Evolutionary conservation across 2,329 filamentous ascomycete species (phyloP).

Genomic region (Helicocarpus griseus): DNA sequence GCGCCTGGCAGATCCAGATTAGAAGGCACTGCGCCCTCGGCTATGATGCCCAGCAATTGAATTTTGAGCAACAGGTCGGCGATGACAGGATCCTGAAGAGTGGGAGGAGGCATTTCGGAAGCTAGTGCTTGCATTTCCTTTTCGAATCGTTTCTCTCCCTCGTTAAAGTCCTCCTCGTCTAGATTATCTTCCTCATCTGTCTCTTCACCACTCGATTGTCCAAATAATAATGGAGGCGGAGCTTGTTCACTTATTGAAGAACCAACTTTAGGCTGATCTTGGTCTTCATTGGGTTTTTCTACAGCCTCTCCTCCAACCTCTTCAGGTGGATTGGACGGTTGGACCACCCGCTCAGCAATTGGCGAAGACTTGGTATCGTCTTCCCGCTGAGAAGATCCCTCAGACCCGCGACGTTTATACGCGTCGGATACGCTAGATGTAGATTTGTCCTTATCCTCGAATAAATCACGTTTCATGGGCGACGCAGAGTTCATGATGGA

Average conservation of each 20-base stretch:
- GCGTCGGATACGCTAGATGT: background rate
- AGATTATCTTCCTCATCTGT: conserved; percentile 36
- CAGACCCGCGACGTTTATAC: background rate
- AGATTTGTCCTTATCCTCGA: conserved; percentile 20
- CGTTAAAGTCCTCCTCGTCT: conserved; percentile 38
- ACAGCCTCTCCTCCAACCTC: background rate
- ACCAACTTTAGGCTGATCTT: background rate
- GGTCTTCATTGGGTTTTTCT: background rate
- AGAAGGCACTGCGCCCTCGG: conserved; percentile 23
- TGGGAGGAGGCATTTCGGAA: conserved; percentile 32
- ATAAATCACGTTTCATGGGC: conserved; percentile 22
- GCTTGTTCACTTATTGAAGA: conserved; percentile 4
- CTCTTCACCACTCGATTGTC: conserved; percentile 33
- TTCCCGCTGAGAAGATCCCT: background rate
- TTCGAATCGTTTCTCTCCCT: conserved; percentile 36
- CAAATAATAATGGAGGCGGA: conserved; percentile 20
- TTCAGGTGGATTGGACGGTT: background rate
- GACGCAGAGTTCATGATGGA: conserved; percentile 9
- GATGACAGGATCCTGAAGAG: conserved; percentile 33
- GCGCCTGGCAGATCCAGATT: conserved; percentile 18
- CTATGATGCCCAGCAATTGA: conserved; percentile 35
- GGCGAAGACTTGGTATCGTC: background rate
- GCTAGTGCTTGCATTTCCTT: conserved; percentile 35
- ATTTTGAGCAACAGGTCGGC: conserved; percentile 33
- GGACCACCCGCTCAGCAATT: background rate